These are phyloP conservation scores for Henckelia pumila DNA, from an alignment of 257 asterid species.

Conservation along the genomic window DNA sequence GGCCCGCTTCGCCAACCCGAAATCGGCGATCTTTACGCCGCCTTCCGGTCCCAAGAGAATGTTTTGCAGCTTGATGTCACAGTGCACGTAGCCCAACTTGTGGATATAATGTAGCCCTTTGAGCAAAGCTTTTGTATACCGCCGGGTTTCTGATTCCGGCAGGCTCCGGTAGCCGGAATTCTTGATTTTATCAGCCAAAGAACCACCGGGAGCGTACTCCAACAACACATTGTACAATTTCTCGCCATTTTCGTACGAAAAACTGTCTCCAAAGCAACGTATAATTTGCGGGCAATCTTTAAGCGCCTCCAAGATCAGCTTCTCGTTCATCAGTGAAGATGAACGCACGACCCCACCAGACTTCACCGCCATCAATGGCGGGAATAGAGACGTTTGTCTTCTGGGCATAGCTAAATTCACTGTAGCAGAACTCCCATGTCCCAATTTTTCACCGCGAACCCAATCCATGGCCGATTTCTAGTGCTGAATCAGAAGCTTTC, in stretches of 20 bases:
- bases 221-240: slow-evolving; percentile 68
- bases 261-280: slow-evolving; percentile 63
- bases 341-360: slow-evolving; percentile 46
- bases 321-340: slow-evolving; percentile 59
- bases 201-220: slow-evolving; percentile 79
- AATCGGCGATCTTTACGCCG: slow-evolving; percentile 64
- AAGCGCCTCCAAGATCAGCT: slow-evolving; percentile 48
- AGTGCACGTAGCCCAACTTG: slow-evolving; percentile 67
- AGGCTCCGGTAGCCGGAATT: slow-evolving; percentile 31
- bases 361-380: slow-evolving; percentile 71
- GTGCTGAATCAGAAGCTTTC: background rate
- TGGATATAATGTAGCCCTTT: slow-evolving; percentile 62
- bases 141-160: slow-evolving; percentile 44
- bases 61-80: slow-evolving; percentile 84
- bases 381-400: slow-evolving; percentile 14
- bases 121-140: slow-evolving; percentile 46
- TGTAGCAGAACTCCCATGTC: slow-evolving; percentile 78
- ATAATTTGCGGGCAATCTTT: slow-evolving; percentile 57
- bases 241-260: slow-evolving; percentile 61
- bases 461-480: slow-evolving; percentile 56
- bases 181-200: slow-evolving; percentile 47
- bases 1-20: slow-evolving; percentile 63
- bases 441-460: slow-evolving; percentile 67
- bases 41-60: slow-evolving; percentile 50
- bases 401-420: slow-evolving; percentile 58